Evolutionary conservation across 2,329 filamentous ascomycete genomes (phyloP).

Genomic region (Stemphylium lycopersici): DNA sequence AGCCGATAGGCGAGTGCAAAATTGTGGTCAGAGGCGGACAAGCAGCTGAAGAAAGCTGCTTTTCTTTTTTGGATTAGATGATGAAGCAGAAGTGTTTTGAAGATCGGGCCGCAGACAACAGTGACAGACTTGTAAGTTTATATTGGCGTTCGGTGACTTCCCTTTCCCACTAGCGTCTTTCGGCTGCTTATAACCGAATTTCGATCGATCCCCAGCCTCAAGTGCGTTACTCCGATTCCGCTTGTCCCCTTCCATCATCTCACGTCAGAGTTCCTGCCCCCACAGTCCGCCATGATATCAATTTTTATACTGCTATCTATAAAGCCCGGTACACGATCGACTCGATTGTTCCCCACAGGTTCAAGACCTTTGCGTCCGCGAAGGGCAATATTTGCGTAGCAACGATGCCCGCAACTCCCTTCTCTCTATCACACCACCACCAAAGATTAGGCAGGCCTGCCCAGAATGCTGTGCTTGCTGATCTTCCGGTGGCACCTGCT

Average conservation of each 20-base stretch:
- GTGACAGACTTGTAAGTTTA: neutral
- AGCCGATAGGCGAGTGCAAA: neutral
- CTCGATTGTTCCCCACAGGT: neutral
- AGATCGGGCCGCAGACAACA: neutral
- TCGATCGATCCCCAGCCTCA: neutral
- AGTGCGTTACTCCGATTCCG: neutral
- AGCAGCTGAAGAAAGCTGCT: neutral
- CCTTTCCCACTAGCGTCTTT: neutral
- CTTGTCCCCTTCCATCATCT: neutral
- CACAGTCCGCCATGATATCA: neutral
- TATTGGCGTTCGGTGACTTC: slow-evolving; percentile 2
- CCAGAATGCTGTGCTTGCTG: neutral
- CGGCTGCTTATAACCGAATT: neutral
- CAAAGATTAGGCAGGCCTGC: neutral
- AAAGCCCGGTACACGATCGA: neutral
- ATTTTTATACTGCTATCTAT: neutral
- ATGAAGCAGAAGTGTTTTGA: neutral
- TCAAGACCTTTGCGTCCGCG: neutral
- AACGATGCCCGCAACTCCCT: neutral
- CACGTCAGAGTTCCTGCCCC: neutral
- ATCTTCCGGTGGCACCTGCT: neutral
- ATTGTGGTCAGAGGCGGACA: neutral
- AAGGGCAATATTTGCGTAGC: neutral
- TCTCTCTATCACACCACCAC: neutral
- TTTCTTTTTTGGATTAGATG: neutral